Base-by-base conservation (phyloP, 164 flowering plant species). In the Chimonanthus praecox region DNA sequence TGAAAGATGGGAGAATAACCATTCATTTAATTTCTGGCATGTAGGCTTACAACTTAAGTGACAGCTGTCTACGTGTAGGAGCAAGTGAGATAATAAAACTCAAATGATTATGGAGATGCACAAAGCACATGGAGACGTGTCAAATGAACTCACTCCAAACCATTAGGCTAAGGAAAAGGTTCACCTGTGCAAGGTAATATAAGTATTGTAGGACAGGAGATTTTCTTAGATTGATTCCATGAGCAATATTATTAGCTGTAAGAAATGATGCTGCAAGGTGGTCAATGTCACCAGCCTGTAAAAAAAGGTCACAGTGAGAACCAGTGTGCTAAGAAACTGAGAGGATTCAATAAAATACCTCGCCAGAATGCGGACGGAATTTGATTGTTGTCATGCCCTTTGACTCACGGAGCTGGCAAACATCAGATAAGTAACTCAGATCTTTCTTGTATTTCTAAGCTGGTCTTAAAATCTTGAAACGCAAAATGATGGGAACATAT, bases 261-360 rank as follows among this genome's bases (percentile, higher is more conserved):
- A 95, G 92, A 86, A 95, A 96, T 18, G 97, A 85, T 73, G 99
- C 98, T 61, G 98, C 99, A 70, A 96, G 94, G 79, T 96, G 99
- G 84, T 96, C 98, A 68, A 92, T 87, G 71, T 96, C 99, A 74
- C 99, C 99, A 76, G 99, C 97, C 99, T 96, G 86, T 68, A 74
- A 76, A 73, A 3, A 75, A 8, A 61, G 21, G 47, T 13, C 45
- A 70, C 18, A 77, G 75, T 72, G 82, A 78, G 73, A 15, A 7
- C 43, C 46, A 7, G 4, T 54, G 48, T 15, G 5, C 47, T 18
- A 43, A 49, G 5, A n/a, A n/a, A 60, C 33, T 33, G 50, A 68
- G 46, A 13, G 51, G 68, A 47, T 33, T 64, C 58, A 3, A 73
- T 58, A 49, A 33, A 49, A 18, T 84, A 92, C 99, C 99, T 96